Conservation (phyloP, 805 yeast species). For the Ogataea ramenticola region DNA sequence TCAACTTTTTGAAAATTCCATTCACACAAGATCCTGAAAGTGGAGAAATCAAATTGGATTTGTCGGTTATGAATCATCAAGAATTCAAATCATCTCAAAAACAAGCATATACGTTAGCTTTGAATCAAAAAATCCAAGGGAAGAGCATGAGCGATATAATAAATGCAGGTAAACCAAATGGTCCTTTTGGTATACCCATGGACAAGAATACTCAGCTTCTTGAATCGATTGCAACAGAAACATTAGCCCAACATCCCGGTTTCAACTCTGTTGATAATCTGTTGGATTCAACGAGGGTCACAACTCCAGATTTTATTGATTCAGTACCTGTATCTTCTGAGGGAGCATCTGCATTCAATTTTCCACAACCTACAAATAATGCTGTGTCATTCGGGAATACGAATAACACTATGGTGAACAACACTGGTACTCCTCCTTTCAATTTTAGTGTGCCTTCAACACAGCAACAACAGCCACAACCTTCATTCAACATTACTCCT, state of each 20-base stretch:
- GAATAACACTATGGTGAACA: no score
- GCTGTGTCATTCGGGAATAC: neutral
- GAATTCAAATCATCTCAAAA: slow-evolving; percentile 25
- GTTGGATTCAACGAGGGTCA: neutral
- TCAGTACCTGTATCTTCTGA: neutral
- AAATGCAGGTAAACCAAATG: slow-evolving; percentile 27
- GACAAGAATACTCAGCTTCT: neutral
- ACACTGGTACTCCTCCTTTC: no score
- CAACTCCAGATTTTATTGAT: neutral
- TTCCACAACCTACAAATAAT: neutral
- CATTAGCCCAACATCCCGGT: neutral
- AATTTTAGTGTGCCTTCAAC: no score
- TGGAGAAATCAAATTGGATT: slow-evolving; percentile 26
- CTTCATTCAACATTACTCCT: neutral
- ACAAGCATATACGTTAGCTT: slow-evolving; percentile 37
- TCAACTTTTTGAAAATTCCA: slow-evolving; percentile 56
- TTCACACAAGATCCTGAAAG: slow-evolving; percentile 25
- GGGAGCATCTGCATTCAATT: neutral
- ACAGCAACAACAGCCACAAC: neutral
- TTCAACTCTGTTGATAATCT: neutral
- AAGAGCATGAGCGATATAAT: slow-evolving; percentile 28
- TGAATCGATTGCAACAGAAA: neutral
- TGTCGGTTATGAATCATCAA: slow-evolving; percentile 31
- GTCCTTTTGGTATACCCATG: slow-evolving; percentile 5
- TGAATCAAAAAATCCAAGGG: slow-evolving; percentile 32